Conservation (phyloP, 169 alveolate genomes). For the Theileria annulata region DNA sequence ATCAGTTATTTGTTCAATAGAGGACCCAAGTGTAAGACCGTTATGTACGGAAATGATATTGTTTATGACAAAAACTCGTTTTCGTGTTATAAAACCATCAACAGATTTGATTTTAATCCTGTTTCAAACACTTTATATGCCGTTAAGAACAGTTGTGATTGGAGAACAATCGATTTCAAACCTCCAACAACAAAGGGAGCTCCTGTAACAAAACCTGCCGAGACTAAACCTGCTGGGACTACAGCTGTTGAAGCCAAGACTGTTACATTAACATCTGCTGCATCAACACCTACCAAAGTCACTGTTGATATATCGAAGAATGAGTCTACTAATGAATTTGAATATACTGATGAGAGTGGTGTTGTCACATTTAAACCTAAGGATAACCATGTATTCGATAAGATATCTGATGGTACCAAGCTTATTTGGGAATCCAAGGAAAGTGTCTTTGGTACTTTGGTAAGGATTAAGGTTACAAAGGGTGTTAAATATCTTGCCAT, state of each 20-base stretch:
- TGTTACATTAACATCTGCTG: too few species aligned
- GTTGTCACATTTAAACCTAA: not conserved
- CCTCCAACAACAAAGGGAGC: too few species aligned
- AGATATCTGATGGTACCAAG: not conserved
- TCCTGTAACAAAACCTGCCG: too few species aligned
- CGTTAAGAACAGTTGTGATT: too few species aligned
- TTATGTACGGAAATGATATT: not conserved
- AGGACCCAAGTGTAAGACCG: not conserved
- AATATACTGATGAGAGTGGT: not conserved
- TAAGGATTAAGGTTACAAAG: not conserved
- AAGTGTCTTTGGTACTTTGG: not conserved
- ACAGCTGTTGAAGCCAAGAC: too few species aligned
- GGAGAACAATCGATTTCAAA: too few species aligned
- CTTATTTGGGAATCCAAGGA: not conserved
- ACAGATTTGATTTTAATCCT: not conserved
- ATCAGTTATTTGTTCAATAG: not conserved
- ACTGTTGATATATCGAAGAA: not conserved
- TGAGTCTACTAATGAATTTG: not conserved
- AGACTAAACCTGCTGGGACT: too few species aligned
- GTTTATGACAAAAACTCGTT: too few species aligned
- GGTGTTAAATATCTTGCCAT: not conserved
- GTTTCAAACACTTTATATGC: too few species aligned
- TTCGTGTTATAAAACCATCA: too few species aligned
- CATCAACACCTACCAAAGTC: not conserved
- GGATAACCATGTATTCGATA: not conserved